These are phyloP conservation scores for Yamadazyma paraphyllophila DNA, from an alignment of 805 yeast genomes.

Conservation along the genomic window DNA sequence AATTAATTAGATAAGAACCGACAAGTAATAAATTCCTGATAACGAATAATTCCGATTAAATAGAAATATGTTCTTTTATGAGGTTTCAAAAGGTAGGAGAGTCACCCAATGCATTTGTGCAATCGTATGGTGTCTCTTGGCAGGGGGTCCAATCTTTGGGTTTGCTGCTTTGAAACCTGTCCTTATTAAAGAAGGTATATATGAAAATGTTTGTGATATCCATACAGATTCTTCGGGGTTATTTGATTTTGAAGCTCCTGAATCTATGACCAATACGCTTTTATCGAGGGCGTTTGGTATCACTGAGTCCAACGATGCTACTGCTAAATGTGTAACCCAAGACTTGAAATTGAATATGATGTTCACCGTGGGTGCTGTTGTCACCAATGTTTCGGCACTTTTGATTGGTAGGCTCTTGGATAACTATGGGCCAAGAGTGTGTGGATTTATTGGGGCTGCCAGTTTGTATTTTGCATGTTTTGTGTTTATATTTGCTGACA, in stretches of 20 bases:
- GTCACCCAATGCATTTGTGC: conserved; percentile 48
- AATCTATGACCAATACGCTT: conserved; percentile 14
- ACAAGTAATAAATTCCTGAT: neutral
- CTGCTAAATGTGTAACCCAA: conserved; percentile 49
- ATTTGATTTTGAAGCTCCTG: conserved; percentile 9
- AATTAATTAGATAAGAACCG: conserved; percentile 3
- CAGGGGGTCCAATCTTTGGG: conserved; percentile 60
- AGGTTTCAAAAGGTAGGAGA: conserved; percentile 12
- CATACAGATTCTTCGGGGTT: conserved; percentile 8
- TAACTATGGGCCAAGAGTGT: conserved; percentile 49
- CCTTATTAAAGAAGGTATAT: conserved; percentile 47
- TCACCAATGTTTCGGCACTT: conserved; percentile 54
- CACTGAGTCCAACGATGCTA: conserved; percentile 18
- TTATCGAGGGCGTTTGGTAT: conserved; percentile 10
- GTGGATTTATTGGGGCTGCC: conserved; percentile 52
- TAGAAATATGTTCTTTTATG: conserved; percentile 12
- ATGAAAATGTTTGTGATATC: conserved; percentile 39
- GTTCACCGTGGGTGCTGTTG: conserved; percentile 57
- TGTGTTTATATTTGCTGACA: conserved; percentile 43
- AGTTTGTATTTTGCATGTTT: conserved; percentile 46
- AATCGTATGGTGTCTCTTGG: conserved; percentile 51
- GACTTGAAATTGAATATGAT: conserved; percentile 56
- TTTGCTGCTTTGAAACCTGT: conserved; percentile 60
- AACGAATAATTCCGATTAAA: neutral
- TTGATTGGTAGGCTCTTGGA: conserved; percentile 50